Evolutionary conservation across 164 flowering plant species (phyloP).

Genomic region (Piper longum): DNA sequence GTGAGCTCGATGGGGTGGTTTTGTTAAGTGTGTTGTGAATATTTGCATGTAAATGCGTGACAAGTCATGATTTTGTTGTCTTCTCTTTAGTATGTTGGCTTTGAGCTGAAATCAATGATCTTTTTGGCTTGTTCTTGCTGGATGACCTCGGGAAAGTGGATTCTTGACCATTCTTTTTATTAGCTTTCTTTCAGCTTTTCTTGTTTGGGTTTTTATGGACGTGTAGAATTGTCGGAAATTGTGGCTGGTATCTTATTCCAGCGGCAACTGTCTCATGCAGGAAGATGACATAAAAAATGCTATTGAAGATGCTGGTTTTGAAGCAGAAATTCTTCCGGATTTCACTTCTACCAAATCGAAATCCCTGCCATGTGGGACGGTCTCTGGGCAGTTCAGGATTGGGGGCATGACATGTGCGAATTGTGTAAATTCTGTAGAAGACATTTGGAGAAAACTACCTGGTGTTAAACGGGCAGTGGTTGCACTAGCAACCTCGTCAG

Average conservation of each 20-base stretch:
- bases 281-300: conserved; percentile 75
- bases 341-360: conserved; percentile 18
- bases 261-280: conserved; percentile 23
- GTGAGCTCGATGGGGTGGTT: neutral
- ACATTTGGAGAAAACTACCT: conserved; percentile 60
- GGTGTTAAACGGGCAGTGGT: conserved; percentile 88
- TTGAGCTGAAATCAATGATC: too few species aligned
- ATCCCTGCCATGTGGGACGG: conserved; percentile 17
- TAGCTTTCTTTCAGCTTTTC: too few species aligned
- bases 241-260: neutral
- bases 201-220: too few species aligned
- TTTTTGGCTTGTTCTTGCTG: too few species aligned
- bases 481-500: conserved; percentile 79
- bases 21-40: neutral
- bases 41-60: too few species aligned
- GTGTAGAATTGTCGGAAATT: too few species aligned
- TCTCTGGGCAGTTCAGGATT: conserved; percentile 75
- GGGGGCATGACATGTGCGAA: conserved; percentile 99
- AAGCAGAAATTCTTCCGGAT: conserved; percentile 75
- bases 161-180: too few species aligned
- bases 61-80: neutral
- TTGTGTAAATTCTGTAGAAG: conserved; percentile 94
- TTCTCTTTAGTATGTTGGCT: neutral
- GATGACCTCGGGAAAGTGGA: too few species aligned
- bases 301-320: conserved; percentile 96